These are phyloP conservation scores for Echium plantagineum DNA, from an alignment of 257 asterid genomes.

Conservation along the genomic window DNA sequence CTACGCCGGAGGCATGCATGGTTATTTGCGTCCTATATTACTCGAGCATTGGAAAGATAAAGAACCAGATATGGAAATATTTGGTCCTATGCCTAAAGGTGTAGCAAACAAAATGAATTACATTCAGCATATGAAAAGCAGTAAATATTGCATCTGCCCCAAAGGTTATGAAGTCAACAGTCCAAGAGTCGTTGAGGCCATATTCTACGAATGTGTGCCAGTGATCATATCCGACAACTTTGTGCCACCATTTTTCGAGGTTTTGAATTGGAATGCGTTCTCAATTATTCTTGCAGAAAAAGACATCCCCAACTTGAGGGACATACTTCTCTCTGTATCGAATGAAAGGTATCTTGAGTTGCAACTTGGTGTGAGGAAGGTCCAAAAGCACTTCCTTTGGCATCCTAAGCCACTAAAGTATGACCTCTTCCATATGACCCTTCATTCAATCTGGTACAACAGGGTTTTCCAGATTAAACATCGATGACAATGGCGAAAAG, in stretches of 20 bases:
- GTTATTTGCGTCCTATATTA: not conserved
- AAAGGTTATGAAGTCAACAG: constrained; percentile 91
- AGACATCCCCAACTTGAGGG: constrained; percentile 50
- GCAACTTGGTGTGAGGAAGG: constrained; percentile 61
- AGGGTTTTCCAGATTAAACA: constrained; percentile 65
- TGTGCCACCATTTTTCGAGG: constrained; percentile 86
- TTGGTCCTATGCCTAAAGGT: constrained; percentile 74
- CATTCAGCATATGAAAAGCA: constrained; percentile 75
- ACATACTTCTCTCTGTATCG: constrained; percentile 47
- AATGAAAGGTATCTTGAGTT: constrained; percentile 44
- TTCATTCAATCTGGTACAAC: constrained; percentile 87
- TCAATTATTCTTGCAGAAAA: constrained; percentile 61
- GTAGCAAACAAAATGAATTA: constrained; percentile 81
- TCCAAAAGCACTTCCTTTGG: constrained; percentile 79
- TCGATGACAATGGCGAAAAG: constrained; percentile 22
- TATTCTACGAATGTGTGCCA: constrained; percentile 83
- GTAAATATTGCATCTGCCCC: constrained; percentile 82
- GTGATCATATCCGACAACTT: constrained; percentile 81
- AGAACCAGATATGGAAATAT: constrained; percentile 27
- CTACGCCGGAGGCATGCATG: not conserved
- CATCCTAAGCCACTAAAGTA: constrained; percentile 63
- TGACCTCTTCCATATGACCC: constrained; percentile 90
- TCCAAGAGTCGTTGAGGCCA: constrained; percentile 81
- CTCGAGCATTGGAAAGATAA: not conserved
- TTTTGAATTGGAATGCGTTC: constrained; percentile 63